phyloP scores from a whole-genome alignment of 306 rosid genomes.

The Trifolium pratense region DNA sequence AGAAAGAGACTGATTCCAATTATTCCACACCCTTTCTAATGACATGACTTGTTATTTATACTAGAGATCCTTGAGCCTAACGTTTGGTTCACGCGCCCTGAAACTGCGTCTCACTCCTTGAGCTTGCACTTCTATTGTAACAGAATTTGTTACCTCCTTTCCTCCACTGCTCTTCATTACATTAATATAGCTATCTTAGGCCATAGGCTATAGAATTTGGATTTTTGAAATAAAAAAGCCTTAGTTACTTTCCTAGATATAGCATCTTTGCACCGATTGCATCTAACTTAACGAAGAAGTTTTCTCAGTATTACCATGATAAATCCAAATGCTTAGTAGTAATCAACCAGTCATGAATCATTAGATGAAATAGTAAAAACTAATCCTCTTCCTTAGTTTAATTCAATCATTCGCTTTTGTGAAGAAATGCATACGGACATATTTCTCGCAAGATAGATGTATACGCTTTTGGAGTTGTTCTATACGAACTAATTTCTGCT shows the following conservation, averaged over 20 bases:
- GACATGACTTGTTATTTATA: too few relatives aligned
- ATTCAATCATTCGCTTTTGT: slow-evolving; percentile 17
- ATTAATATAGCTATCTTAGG: too few relatives aligned
- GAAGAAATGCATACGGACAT: slow-evolving; percentile 79
- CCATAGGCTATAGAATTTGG: background rate
- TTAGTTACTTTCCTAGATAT: background rate
- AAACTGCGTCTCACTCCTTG: too few relatives aligned
- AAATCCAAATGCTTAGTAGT: background rate
- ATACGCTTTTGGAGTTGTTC: slow-evolving; percentile 89
- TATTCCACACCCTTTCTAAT: too few relatives aligned
- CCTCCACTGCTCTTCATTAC: too few relatives aligned
- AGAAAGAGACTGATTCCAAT: too few relatives aligned
- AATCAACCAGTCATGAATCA: background rate
- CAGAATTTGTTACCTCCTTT: too few relatives aligned
- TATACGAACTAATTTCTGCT: slow-evolving; percentile 87
- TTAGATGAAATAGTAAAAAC: background rate
- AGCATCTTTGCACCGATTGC: too few relatives aligned
- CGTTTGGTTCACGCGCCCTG: too few relatives aligned
- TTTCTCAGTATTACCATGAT: background rate
- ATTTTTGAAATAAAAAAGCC: background rate
- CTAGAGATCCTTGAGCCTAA: too few relatives aligned
- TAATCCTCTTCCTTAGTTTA: background rate
- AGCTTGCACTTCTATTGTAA: too few relatives aligned
- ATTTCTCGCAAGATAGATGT: slow-evolving; percentile 86
- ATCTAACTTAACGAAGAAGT: too few relatives aligned